Percentiles rank a stretch among this genome's conserved stretches.
phyloP scores from a whole-genome alignment of 108 stramenopile genomes.

The Poteriospumella lacustris region DNA sequence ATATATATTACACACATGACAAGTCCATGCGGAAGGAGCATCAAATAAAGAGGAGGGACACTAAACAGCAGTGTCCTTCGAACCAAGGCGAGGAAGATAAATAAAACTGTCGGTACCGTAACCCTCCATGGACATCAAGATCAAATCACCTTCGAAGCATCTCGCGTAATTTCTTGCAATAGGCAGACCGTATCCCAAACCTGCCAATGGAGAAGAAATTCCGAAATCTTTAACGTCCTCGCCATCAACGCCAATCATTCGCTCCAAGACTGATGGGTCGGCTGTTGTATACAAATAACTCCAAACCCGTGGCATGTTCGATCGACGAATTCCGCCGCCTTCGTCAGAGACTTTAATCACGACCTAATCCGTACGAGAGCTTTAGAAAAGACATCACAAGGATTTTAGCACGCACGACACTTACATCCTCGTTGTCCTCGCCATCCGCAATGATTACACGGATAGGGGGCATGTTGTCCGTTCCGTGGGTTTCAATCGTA shows the following conservation, averaged over 20 bases:
- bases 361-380: too few relatives aligned
- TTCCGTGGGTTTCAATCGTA: conserved; percentile 83
- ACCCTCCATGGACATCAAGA: conserved; percentile 93
- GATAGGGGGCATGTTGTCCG: conserved; percentile 76
- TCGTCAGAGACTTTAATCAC: conserved; percentile 92
- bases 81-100: conserved; percentile 62
- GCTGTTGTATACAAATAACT: conserved; percentile 87
- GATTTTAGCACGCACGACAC: background rate
- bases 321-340: conserved; percentile 93
- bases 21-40: too few relatives aligned
- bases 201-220: conserved; percentile 80
- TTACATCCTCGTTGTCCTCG: conserved; percentile 87
- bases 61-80: background rate
- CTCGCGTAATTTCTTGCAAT: conserved; percentile 88
- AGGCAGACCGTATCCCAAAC: conserved; percentile 90
- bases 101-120: conserved; percentile 97
- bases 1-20: too few relatives aligned
- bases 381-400: too few relatives aligned
- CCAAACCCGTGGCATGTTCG: conserved; percentile 77
- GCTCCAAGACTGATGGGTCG: conserved; percentile 40
- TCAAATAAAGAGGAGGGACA: too few relatives aligned
- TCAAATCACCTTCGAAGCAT: conserved; percentile 95
- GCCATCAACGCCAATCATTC: background rate
- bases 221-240: conserved; percentile 60
- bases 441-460: conserved; percentile 87